Conservation (phyloP, 2,329 filamentous ascomycete species). For the Capronia epimyces region DNA sequence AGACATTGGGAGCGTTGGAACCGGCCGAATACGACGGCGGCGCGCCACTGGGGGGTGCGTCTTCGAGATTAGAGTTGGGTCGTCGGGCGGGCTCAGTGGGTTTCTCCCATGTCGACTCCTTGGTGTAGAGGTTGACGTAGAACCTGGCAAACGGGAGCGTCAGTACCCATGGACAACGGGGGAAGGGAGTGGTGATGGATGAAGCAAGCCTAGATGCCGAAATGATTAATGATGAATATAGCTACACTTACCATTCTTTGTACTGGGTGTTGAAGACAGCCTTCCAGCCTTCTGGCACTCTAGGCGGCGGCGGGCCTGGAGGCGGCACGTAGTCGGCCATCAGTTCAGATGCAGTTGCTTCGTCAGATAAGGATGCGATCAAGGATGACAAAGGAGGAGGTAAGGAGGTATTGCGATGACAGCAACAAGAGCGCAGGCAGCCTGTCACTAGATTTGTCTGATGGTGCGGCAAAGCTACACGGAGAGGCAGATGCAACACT, state of each 20-base stretch:
- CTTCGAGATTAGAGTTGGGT: constrained; percentile 42
- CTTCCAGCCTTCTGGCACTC: constrained; percentile 73
- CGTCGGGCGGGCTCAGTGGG: constrained; percentile 61
- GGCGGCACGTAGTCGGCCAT: constrained; percentile 38
- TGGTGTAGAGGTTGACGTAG: constrained; percentile 84
- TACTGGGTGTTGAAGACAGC: constrained; percentile 67
- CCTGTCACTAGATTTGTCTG: too few species aligned
- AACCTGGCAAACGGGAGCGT: constrained; percentile 55
- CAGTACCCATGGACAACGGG: background rate
- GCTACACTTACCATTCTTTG: constrained; percentile 67
- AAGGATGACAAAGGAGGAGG: background rate
- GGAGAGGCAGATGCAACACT: too few species aligned
- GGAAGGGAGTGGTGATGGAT: background rate
- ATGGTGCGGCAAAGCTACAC: too few species aligned
- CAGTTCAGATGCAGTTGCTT: background rate
- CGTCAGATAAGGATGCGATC: background rate
- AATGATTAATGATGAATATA: too few species aligned
- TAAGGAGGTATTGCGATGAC: background rate
- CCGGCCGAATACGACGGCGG: constrained; percentile 62
- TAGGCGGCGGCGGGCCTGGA: constrained; percentile 52
- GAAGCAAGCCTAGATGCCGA: background rate
- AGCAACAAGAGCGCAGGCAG: background rate
- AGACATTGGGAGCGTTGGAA: constrained; percentile 39
- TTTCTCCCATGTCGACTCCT: constrained; percentile 84
- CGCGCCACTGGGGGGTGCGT: constrained; percentile 51